Evolutionary conservation across 331 rosid genomes (phyloP).

Genomic region (Rosa hybrid): DNA sequence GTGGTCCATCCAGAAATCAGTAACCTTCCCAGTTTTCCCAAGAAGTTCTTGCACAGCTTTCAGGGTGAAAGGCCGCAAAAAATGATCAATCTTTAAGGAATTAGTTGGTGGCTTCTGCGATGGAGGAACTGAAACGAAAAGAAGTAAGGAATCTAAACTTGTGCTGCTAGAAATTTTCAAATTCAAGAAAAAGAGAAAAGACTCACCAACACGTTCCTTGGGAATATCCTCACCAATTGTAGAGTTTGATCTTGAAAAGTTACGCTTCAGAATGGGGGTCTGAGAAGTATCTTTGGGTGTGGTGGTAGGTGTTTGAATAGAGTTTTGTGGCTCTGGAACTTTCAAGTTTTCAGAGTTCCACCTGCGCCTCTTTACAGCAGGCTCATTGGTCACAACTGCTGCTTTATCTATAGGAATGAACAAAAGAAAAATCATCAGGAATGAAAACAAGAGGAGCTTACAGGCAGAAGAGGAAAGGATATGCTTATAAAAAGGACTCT

Average conservation of each 20-base stretch:
- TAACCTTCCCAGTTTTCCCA: conserved; percentile 74
- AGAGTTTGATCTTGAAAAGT: conserved; percentile 72
- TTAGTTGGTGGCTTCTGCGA: conserved; percentile 73
- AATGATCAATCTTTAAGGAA: conserved; percentile 82
- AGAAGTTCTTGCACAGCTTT: conserved; percentile 96
- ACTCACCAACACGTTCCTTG: conserved; percentile 92
- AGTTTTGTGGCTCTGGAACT: conserved; percentile 56
- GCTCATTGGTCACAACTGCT: conserved; percentile 63
- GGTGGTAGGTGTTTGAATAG: conserved; percentile 45
- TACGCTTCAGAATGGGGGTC: conserved; percentile 50
- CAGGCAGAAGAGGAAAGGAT: background rate
- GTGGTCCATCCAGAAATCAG: conserved; percentile 96
- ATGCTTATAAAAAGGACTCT: background rate
- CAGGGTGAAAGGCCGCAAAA: conserved; percentile 94
- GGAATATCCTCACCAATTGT: conserved; percentile 59
- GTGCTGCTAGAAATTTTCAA: background rate
- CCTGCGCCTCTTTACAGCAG: conserved; percentile 82
- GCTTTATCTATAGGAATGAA: conserved; percentile 48
- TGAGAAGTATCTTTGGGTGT: conserved; percentile 61
- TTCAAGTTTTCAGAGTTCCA: conserved; percentile 74
- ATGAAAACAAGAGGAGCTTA: background rate
- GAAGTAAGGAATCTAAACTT: conserved; percentile 10
- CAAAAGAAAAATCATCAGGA: background rate
- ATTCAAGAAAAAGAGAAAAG: conserved; percentile 14
- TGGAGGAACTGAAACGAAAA: conserved; percentile 75